These are phyloP conservation scores for Schizosaccharomyces japonicus DNA, from an alignment of 805 yeast species.

Conservation along the genomic window DNA sequence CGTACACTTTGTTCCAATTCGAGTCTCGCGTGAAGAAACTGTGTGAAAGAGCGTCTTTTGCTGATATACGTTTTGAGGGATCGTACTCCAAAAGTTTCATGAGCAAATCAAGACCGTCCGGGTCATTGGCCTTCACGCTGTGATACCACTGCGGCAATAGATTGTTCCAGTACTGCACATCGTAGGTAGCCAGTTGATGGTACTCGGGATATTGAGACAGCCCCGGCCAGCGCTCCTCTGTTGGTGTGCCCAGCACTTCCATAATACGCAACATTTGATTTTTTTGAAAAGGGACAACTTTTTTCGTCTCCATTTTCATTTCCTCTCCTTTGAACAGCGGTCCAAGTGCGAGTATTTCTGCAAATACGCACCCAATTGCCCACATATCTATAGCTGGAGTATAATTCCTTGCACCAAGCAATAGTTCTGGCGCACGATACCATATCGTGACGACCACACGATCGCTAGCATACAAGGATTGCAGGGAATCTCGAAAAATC, in stretches of 20 bases:
- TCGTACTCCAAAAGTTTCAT: conserved; percentile 43
- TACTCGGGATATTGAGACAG: background rate
- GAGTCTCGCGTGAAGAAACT: conserved; percentile 35
- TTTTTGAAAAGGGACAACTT: conserved; percentile 79
- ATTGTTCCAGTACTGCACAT: conserved; percentile 1
- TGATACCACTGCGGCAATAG: conserved; percentile 1
- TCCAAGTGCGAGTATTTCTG: conserved; percentile 64
- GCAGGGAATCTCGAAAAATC: conserved; percentile 6
- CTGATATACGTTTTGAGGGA: conserved; percentile 48
- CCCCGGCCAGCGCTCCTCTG: conserved; percentile 3
- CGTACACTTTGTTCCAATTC: background rate
- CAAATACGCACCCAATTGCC: conserved; percentile 88
- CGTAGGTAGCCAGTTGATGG: background rate
- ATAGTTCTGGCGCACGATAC: conserved; percentile 88
- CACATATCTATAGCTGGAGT: conserved; percentile 79
- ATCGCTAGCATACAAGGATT: conserved; percentile 8
- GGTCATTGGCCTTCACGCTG: background rate
- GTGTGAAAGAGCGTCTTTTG: conserved; percentile 51
- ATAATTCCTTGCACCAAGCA: conserved; percentile 70
- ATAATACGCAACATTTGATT: conserved; percentile 76
- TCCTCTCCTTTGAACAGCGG: conserved; percentile 97
- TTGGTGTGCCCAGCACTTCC: conserved; percentile 82
- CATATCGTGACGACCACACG: conserved; percentile 59
- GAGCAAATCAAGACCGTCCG: conserved; percentile 29
- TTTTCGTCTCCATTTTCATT: conserved; percentile 53